phyloP scores from a whole-genome alignment of 148 eudicot species.

The Cornus florida region DNA sequence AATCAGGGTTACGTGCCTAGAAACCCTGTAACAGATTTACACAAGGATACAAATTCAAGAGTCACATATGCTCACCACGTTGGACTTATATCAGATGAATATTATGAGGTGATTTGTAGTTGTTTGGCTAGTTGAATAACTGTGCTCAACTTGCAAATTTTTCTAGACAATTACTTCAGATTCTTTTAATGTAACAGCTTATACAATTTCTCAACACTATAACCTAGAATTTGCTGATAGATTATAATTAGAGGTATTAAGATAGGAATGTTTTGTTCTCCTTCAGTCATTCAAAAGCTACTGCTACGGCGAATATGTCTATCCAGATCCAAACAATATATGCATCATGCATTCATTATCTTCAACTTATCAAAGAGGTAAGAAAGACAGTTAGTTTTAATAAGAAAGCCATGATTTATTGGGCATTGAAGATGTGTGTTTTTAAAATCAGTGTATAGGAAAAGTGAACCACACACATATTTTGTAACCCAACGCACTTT shows the following conservation, averaged over 20 bases:
- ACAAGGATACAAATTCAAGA: constrained; percentile 17
- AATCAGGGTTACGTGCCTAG: constrained; percentile 29
- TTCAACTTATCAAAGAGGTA: neutral
- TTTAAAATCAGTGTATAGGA: neutral
- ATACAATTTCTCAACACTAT: neutral
- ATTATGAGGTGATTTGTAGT: constrained; percentile 16
- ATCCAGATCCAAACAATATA: neutral
- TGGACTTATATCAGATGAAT: constrained; percentile 25
- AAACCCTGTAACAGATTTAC: constrained; percentile 13
- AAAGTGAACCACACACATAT: neutral
- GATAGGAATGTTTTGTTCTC: neutral
- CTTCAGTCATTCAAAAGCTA: neutral
- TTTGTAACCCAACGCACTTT: neutral
- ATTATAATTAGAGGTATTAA: neutral
- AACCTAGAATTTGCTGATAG: neutral
- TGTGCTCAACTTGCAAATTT: too few species aligned
- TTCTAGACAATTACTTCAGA: too few species aligned
- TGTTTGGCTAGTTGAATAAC: neutral
- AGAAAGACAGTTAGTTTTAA: neutral
- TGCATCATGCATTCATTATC: neutral
- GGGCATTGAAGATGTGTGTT: neutral
- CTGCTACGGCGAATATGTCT: neutral
- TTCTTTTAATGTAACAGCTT: neutral
- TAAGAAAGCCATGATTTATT: neutral
- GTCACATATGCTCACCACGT: constrained; percentile 15